phyloP scores from a whole-genome alignment of 1,284 basidiomycete genomes.

The Trichosporon sp. region DNA sequence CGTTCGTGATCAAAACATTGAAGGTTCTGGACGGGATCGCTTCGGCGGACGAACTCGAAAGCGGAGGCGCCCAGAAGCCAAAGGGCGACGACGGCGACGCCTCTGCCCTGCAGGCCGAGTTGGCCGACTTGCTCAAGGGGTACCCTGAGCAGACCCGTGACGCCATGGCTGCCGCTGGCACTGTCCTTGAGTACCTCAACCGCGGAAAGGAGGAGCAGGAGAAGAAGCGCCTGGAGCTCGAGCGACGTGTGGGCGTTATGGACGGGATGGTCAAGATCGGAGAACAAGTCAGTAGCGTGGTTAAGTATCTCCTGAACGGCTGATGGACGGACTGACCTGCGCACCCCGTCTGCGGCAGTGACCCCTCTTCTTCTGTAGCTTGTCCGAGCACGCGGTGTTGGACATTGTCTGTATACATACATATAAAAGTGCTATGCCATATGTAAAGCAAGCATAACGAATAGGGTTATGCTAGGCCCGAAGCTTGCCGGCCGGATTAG shows the following conservation, averaged over 20 bases:
- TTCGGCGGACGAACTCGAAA: constrained; percentile 34
- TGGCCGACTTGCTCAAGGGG: constrained; percentile 22
- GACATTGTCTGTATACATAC: neutral
- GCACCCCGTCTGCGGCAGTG: neutral
- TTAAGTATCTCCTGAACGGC: constrained; percentile 39
- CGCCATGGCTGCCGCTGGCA: constrained; percentile 32
- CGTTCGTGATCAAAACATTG: constrained; percentile 43
- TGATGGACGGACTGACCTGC: neutral
- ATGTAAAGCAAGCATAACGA: neutral
- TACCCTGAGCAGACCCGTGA: constrained; percentile 41
- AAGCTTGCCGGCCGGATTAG: neutral
- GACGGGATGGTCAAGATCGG: constrained; percentile 47
- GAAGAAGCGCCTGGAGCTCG: constrained; percentile 40
- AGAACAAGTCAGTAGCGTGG: constrained; percentile 41
- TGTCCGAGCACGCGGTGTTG: neutral
- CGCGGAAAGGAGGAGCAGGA: constrained; percentile 41
- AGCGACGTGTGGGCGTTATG: constrained; percentile 42
- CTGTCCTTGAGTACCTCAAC: constrained; percentile 39
- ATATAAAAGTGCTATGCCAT: neutral
- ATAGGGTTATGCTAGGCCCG: too few species aligned
- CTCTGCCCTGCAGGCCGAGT: constrained; percentile 24
- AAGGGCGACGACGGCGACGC: constrained; percentile 8
- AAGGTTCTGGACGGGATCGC: constrained; percentile 47
- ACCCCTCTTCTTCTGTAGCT: neutral
- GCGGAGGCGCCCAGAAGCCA: constrained; percentile 1